phyloP scores from a whole-genome alignment of 139 green algal genomes.

The Chlorella sorokiniana region DNA sequence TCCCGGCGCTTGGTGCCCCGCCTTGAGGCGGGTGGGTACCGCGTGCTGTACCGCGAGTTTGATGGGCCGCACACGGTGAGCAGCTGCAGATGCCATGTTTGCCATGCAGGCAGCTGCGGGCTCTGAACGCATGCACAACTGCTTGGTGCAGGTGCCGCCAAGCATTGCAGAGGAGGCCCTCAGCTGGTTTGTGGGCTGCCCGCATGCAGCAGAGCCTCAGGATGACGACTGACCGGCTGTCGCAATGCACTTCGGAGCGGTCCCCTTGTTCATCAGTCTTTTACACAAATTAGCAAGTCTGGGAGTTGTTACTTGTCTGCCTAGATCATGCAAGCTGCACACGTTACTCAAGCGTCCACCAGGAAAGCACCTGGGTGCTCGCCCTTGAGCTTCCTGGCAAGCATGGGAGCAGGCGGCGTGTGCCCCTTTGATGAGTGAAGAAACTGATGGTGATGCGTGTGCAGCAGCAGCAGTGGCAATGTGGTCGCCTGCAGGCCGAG shows the following conservation, averaged over 20 bases:
- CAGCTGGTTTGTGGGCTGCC: conserved; percentile 6
- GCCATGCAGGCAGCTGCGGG: too few species aligned
- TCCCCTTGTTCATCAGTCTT: too few species aligned
- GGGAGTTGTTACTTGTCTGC: too few species aligned
- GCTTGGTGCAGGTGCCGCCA: conserved; percentile 16
- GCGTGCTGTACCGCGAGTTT: conserved; percentile 24
- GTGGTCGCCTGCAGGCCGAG: not conserved
- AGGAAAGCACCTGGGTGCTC: not conserved
- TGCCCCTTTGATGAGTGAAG: too few species aligned
- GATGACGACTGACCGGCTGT: not conserved
- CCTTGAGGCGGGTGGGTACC: conserved; percentile 11
- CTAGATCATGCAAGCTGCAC: too few species aligned
- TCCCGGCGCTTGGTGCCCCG: not conserved
- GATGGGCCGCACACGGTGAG: conserved; percentile 14
- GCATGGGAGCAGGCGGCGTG: too few species aligned
- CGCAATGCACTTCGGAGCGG: too few species aligned
- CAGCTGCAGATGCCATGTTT: not conserved
- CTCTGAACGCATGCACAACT: too few species aligned
- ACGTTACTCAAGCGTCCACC: not conserved
- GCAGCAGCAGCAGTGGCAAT: not conserved
- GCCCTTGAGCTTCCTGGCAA: conserved; percentile 9
- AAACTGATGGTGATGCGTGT: not conserved
- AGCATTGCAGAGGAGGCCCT: not conserved
- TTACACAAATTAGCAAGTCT: too few species aligned
- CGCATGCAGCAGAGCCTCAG: not conserved